Conservation (phyloP, 2,329 filamentous ascomycete genomes). For the Aureobasidium sp. region DNA sequence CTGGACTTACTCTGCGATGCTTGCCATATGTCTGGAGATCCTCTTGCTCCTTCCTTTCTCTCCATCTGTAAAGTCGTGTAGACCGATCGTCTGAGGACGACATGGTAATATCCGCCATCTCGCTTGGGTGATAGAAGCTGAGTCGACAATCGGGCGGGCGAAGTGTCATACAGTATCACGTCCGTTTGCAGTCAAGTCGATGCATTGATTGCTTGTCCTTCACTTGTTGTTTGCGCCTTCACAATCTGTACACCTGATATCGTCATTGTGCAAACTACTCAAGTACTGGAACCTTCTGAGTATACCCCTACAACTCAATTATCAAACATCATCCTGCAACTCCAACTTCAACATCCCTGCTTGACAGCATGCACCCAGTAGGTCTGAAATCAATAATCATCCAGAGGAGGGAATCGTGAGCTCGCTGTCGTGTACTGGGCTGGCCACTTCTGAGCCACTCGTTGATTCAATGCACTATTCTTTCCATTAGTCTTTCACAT, state of each 20-base stretch:
- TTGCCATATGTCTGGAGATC: neutral
- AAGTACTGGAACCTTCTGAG: neutral
- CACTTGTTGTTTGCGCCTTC: neutral
- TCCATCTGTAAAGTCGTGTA: conserved; percentile 2
- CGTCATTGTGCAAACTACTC: neutral
- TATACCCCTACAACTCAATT: neutral
- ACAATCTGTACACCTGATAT: neutral
- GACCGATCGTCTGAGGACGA: neutral
- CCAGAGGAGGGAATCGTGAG: conserved; percentile 38
- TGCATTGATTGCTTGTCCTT: neutral
- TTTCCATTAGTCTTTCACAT: conserved; percentile 6
- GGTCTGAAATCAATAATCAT: conserved; percentile 29
- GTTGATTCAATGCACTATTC: conserved; percentile 60
- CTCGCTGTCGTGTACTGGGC: conserved; percentile 40
- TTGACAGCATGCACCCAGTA: neutral
- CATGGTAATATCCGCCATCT: neutral
- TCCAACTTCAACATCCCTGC: neutral
- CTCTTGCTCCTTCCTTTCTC: neutral
- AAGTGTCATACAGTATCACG: neutral
- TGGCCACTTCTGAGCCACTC: conserved; percentile 50
- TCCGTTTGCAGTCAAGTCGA: neutral
- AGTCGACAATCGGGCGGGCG: neutral
- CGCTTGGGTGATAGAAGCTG: neutral
- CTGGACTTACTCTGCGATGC: neutral
- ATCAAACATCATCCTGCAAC: neutral